phyloP scores from a whole-genome alignment of 2,329 filamentous ascomycete genomes.

The Colletotrichum tamarilloi region DNA sequence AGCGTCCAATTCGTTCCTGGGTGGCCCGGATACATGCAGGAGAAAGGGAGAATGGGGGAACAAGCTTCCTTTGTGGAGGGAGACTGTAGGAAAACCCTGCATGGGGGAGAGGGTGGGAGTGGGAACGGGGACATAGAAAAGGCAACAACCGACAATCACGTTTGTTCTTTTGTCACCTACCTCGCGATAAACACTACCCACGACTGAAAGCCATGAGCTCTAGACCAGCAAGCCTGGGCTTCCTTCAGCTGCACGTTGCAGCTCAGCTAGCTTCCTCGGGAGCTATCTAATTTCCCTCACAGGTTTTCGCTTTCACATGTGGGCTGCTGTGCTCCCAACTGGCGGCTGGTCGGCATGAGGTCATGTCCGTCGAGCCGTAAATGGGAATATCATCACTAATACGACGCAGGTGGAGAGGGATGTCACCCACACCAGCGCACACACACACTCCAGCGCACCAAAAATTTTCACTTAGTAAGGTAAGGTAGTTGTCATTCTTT shows the following conservation, averaged over 20 bases:
- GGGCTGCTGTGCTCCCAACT: neutral
- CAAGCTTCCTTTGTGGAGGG: constrained; percentile 11
- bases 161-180: neutral
- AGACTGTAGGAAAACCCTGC: neutral
- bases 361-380: constrained; percentile 6
- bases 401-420: constrained; percentile 22
- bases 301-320: constrained; percentile 16
- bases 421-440: constrained; percentile 23
- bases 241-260: constrained; percentile 2
- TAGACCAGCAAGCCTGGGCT: neutral
- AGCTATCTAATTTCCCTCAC: neutral
- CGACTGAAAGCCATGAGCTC: neutral
- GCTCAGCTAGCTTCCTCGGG: constrained; percentile 5
- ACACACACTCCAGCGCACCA: neutral
- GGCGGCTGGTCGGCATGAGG: constrained; percentile 27
- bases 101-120: constrained; percentile 15
- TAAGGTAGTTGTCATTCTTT: neutral
- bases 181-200: neutral
- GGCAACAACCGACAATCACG: neutral
- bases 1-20: constrained; percentile 20
- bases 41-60: constrained; percentile 1
- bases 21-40: constrained; percentile 10
- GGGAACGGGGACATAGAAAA: constrained; percentile 9
- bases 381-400: constrained; percentile 23
- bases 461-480: neutral